Percentiles rank a stretch among this genome's conserved stretches.
These are phyloP conservation scores for Fusarium irregulare DNA, from an alignment of 2,329 filamentous ascomycete genomes.

Conservation along the genomic window DNA sequence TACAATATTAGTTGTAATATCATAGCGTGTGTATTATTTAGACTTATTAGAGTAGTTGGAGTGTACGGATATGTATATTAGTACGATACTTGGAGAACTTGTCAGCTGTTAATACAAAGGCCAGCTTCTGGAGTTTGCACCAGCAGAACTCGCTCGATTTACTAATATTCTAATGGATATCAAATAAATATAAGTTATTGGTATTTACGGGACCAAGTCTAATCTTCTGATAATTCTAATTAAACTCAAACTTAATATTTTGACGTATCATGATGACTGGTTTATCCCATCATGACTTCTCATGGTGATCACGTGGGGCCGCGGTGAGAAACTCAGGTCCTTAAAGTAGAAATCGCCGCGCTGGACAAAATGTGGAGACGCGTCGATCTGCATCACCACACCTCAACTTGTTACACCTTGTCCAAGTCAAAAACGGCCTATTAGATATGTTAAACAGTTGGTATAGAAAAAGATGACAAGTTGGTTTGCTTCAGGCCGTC, in stretches of 20 bases:
- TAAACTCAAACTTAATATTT: background rate
- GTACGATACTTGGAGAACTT: background rate
- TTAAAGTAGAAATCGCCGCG: slow-evolving; percentile 26
- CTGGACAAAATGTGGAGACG: slow-evolving; percentile 42
- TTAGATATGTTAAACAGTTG: slow-evolving; percentile 20
- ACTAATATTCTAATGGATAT: background rate
- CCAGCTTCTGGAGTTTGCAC: background rate
- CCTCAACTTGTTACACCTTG: slow-evolving; percentile 5
- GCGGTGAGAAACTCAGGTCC: background rate
- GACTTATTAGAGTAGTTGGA: background rate
- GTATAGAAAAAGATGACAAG: slow-evolving; percentile 50
- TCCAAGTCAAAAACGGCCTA: slow-evolving; percentile 7
- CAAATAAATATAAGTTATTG: background rate
- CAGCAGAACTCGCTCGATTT: background rate
- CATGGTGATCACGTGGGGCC: slow-evolving; percentile 25
- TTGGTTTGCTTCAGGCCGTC: slow-evolving; percentile 55
- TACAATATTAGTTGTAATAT: slow-evolving; percentile 18
- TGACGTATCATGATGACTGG: background rate
- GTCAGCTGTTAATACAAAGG: background rate
- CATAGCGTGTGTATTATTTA: background rate
- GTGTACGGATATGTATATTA: background rate
- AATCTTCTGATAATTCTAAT: too few relatives aligned
- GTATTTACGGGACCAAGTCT: background rate
- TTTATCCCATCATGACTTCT: background rate
- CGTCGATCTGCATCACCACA: slow-evolving; percentile 35